Evolutionary conservation across 2,329 filamentous ascomycete species (phyloP).

Genomic region (Neofusicoccum umdonicola): DNA sequence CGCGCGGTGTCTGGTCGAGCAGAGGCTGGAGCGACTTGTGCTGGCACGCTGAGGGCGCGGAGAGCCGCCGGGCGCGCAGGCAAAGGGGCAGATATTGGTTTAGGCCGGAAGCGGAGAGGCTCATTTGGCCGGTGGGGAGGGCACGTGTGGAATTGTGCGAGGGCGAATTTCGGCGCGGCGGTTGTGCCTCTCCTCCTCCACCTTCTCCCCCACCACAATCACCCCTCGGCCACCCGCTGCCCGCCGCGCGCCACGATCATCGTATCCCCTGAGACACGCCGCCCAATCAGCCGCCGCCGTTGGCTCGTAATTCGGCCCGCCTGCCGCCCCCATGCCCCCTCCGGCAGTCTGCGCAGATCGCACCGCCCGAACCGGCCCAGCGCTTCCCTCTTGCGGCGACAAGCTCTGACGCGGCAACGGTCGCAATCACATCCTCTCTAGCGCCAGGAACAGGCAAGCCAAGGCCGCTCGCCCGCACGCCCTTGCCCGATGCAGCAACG

Average conservation of each 20-base stretch:
- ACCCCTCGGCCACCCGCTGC: background rate
- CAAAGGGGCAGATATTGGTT: slow-evolving; percentile 14
- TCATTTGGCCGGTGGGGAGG: slow-evolving; percentile 8
- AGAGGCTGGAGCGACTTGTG: background rate
- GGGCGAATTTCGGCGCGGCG: background rate
- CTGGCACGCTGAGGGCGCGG: background rate
- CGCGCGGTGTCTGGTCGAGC: background rate
- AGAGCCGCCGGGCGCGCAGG: background rate
- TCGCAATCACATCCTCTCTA: background rate
- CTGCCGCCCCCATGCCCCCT: background rate
- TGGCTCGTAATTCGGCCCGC: background rate
- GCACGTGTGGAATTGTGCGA: background rate
- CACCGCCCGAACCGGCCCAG: background rate
- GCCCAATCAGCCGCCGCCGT: background rate
- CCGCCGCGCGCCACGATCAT: background rate
- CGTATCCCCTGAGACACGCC: background rate
- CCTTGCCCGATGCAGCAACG: background rate
- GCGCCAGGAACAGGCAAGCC: background rate
- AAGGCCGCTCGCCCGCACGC: background rate
- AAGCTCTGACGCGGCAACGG: background rate
- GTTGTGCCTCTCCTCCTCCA: background rate
- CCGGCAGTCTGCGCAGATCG: background rate
- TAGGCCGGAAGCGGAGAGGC: background rate
- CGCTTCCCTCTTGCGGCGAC: background rate
- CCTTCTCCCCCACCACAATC: background rate